These are phyloP conservation scores for Filosporella fistucella DNA, from an alignment of 495 filamentous ascomycete genomes.

Conservation along the genomic window DNA sequence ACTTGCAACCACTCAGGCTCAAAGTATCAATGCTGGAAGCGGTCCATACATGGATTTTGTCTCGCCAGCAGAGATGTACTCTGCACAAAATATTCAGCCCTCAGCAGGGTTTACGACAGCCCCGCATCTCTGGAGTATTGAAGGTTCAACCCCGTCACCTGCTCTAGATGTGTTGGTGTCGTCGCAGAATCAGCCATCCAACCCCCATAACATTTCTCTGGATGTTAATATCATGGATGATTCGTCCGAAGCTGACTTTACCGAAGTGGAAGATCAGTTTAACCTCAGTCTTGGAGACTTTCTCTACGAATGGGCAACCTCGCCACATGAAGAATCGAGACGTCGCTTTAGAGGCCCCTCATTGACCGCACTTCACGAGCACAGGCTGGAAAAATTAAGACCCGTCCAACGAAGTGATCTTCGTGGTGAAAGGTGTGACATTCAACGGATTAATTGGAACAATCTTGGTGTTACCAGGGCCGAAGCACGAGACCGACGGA, in stretches of 20 bases:
- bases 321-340: background rate
- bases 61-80: conserved; percentile 7
- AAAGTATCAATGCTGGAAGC: background rate
- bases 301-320: conserved; percentile 16
- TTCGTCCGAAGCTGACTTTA: conserved; percentile 16
- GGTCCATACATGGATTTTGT: conserved; percentile 4
- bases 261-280: conserved; percentile 23
- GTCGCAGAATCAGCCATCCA: background rate
- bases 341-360: background rate
- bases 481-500: conserved; percentile 55
- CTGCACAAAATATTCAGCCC: background rate
- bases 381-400: conserved; percentile 1
- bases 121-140: conserved; percentile 9
- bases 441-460: conserved; percentile 78
- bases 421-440: conserved; percentile 57
- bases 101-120: background rate
- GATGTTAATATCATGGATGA: background rate
- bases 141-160: conserved; percentile 2
- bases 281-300: conserved; percentile 22
- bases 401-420: conserved; percentile 32
- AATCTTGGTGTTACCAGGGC: conserved; percentile 55
- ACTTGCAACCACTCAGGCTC: background rate
- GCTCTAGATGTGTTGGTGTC: conserved; percentile 1
- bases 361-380: conserved; percentile 7
- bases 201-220: background rate